A percentile compares a stretch with the other conserved stretches of the same genome.
Conservation (phyloP, 306 rosid species). For the Inga leiocalycina region DNA sequence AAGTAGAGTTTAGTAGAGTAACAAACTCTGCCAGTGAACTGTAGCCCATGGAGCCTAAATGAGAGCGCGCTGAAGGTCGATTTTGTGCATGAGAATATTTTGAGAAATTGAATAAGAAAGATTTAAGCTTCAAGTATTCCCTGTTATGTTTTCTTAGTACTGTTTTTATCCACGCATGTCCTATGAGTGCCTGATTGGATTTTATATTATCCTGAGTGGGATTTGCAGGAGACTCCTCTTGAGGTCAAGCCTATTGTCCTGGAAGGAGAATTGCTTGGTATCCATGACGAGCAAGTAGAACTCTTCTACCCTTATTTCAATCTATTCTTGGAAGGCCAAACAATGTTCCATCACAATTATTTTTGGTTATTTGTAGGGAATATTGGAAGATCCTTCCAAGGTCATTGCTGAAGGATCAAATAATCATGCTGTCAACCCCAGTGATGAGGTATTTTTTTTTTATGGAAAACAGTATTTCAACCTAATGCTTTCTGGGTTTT, state of each 20-base stretch:
- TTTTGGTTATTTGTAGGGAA: conserved; percentile 51
- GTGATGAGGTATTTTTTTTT: conserved; percentile 56
- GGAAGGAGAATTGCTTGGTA: conserved; percentile 54
- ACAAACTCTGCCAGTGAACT: neutral
- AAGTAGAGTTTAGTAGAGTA: neutral
- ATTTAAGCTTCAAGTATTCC: neutral
- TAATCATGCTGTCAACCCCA: conserved; percentile 50
- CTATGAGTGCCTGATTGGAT: conserved; percentile 7
- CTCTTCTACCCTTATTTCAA: conserved; percentile 21
- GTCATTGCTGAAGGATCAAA: conserved; percentile 54
- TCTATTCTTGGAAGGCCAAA: conserved; percentile 27
- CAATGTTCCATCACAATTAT: conserved; percentile 26
- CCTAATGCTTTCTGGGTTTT: neutral
- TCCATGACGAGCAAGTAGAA: conserved; percentile 67
- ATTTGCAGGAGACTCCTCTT: conserved; percentile 66
- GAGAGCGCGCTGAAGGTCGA: neutral
- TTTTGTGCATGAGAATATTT: neutral
- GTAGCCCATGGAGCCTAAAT: neutral
- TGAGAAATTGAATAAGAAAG: neutral
- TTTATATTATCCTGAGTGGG: conserved; percentile 34
- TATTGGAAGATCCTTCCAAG: conserved; percentile 58
- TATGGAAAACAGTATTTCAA: neutral
- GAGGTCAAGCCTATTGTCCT: conserved; percentile 74
- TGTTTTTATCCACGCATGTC: neutral
- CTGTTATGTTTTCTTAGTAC: conserved; percentile 9